A percentile compares a stretch with the other conserved stretches of the same genome.
Conservation (phyloP, 805 yeast species). For the Metschnikowia aberdeeniae region DNA sequence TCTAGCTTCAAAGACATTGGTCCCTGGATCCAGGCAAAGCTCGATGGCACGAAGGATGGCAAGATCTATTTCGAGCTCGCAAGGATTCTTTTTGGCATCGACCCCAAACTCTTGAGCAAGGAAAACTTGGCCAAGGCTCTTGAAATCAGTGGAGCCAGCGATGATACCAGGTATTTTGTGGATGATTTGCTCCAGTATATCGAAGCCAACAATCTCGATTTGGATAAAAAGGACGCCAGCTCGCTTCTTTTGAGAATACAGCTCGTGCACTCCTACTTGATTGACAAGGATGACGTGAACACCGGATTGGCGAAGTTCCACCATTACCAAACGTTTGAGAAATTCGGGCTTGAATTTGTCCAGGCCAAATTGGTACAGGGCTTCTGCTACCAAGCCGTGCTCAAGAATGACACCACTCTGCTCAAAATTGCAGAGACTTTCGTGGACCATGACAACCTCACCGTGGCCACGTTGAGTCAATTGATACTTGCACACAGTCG, state of each 20-base stretch:
- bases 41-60: neutral
- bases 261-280: constrained; percentile 31
- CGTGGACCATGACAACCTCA: constrained; percentile 22
- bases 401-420: constrained; percentile 20
- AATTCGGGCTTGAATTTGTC: constrained; percentile 37
- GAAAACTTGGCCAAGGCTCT: constrained; percentile 11
- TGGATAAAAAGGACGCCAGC: constrained; percentile 22
- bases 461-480: constrained; percentile 35
- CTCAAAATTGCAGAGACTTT: constrained; percentile 38
- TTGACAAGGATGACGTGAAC: constrained; percentile 27
- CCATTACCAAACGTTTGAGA: constrained; percentile 34
- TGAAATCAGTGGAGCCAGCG: neutral
- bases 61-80: constrained; percentile 1
- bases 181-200: constrained; percentile 19
- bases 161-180: constrained; percentile 1
- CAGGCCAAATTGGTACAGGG: constrained; percentile 40
- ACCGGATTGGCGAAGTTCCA: constrained; percentile 36
- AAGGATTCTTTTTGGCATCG: constrained; percentile 9
- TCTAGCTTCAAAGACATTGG: neutral
- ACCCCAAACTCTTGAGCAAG: constrained; percentile 13
- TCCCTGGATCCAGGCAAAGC: neutral
- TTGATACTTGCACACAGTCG: constrained; percentile 40
- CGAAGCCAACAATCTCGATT: constrained; percentile 22
- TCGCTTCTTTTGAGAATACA: constrained; percentile 30
- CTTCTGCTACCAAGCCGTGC: constrained; percentile 39